Evolutionary conservation across 345 rosid genomes (phyloP).

Genomic region (Leavenworthia alabamica): DNA sequence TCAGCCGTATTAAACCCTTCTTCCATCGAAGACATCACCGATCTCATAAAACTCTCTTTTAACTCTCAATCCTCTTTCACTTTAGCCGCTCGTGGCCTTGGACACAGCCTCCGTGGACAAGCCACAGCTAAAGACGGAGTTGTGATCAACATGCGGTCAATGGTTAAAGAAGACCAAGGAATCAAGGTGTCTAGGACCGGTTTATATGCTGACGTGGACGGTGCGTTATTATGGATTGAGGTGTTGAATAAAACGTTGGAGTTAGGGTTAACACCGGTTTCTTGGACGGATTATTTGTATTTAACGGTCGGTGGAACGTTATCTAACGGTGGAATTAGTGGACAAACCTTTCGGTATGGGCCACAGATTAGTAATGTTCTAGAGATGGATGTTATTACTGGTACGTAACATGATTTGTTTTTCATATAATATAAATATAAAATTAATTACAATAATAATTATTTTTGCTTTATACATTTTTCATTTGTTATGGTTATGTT

Average conservation of each 20-base stretch:
- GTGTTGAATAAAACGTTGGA: constrained; percentile 50
- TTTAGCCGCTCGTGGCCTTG: constrained; percentile 73
- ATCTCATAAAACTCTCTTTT: constrained; percentile 39
- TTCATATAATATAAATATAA: background rate
- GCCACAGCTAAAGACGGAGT: constrained; percentile 68
- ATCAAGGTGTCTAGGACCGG: constrained; percentile 28
- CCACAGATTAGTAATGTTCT: constrained; percentile 86
- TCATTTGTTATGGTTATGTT: constrained; percentile 17
- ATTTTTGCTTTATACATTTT: background rate
- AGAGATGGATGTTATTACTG: constrained; percentile 85
- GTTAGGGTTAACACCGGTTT: constrained; percentile 70
- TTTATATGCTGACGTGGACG: constrained; percentile 58
- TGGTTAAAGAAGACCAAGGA: constrained; percentile 26
- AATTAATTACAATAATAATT: background rate
- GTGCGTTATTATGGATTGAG: constrained; percentile 70
- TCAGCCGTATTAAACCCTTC: constrained; percentile 66
- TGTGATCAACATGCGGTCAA: constrained; percentile 60
- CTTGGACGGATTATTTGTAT: constrained; percentile 90
- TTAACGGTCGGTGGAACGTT: constrained; percentile 90
- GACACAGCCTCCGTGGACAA: constrained; percentile 74
- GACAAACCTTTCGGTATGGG: constrained; percentile 75
- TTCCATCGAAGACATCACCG: constrained; percentile 42
- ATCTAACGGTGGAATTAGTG: constrained; percentile 88
- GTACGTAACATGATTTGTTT: constrained; percentile 34
- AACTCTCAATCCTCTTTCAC: constrained; percentile 23